Evolutionary conservation across 805 yeast genomes (phyloP).

Genomic region (Zygoascus ofunaensis): DNA sequence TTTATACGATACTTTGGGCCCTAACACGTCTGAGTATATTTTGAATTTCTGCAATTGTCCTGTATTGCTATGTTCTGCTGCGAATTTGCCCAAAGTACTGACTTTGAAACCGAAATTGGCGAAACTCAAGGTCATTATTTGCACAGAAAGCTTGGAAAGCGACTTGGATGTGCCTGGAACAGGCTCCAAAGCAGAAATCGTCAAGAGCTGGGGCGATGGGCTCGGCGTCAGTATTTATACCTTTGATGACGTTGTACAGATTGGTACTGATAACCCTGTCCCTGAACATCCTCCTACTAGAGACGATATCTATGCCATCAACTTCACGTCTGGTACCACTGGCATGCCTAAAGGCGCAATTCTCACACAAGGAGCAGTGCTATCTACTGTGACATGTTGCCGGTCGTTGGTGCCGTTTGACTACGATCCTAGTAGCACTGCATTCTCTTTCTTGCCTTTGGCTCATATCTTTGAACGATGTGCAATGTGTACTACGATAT

Average conservation of each 20-base stretch:
- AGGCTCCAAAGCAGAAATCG: conserved; percentile 22
- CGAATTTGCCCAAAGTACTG: conserved; percentile 42
- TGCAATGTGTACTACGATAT: conserved; percentile 35
- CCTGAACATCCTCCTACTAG: conserved; percentile 42
- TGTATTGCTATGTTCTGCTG: conserved; percentile 44
- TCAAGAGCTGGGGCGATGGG: conserved; percentile 23
- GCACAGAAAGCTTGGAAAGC: conserved; percentile 38
- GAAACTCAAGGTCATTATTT: conserved; percentile 43
- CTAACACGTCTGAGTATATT: conserved; percentile 55
- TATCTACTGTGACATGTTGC: conserved; percentile 35
- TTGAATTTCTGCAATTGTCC: conserved; percentile 55
- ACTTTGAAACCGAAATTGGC: conserved; percentile 36
- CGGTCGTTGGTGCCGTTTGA: conserved; percentile 24
- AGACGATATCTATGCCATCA: conserved; percentile 48
- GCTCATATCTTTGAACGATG: conserved; percentile 52
- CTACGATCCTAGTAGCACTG: conserved; percentile 15
- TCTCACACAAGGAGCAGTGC: conserved; percentile 42
- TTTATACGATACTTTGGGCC: conserved; percentile 49
- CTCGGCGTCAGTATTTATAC: conserved; percentile 33
- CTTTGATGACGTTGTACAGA: conserved; percentile 33
- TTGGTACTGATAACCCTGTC: conserved; percentile 40
- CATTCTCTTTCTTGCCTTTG: conserved; percentile 41
- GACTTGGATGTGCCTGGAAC: conserved; percentile 30
- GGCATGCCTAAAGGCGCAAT: conserved; percentile 69
- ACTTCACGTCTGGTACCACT: conserved; percentile 70